Evolutionary conservation across 257 asterid genomes (phyloP).

Genomic region (Lavandula angustifolia): DNA sequence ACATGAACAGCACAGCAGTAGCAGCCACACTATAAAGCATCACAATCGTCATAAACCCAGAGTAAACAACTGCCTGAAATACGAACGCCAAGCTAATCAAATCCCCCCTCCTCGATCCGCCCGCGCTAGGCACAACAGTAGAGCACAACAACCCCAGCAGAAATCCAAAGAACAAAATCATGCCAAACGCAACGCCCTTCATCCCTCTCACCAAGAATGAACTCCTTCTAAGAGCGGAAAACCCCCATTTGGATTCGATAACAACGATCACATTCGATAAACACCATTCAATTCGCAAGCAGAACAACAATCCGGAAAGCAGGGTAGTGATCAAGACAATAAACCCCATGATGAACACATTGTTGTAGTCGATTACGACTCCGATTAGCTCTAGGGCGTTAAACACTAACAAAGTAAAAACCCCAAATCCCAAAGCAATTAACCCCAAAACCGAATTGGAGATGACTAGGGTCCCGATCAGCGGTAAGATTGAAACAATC

Average conservation of each 20-base stretch:
- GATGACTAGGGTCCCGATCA: slow-evolving; percentile 37
- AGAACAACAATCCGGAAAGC: slow-evolving; percentile 37
- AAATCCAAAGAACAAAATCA: slow-evolving; percentile 51
- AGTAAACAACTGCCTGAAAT: slow-evolving; percentile 59
- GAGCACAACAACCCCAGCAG: slow-evolving; percentile 48
- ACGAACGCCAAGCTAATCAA: slow-evolving; percentile 57
- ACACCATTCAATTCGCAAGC: slow-evolving; percentile 63
- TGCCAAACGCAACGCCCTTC: slow-evolving; percentile 57
- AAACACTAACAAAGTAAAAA: slow-evolving; percentile 34
- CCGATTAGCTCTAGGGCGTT: slow-evolving; percentile 42
- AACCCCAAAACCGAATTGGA: slow-evolving; percentile 33
- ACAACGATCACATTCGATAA: slow-evolving; percentile 64
- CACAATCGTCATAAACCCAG: slow-evolving; percentile 56
- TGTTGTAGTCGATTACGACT: slow-evolving; percentile 39
- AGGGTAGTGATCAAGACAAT: slow-evolving; percentile 27
- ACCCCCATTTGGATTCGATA: slow-evolving; percentile 84
- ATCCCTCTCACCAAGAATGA: slow-evolving; percentile 64
- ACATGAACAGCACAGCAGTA: slow-evolving; percentile 66
- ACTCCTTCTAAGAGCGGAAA: slow-evolving; percentile 60
- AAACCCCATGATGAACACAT: slow-evolving; percentile 35
- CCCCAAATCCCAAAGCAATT: slow-evolving; percentile 30
- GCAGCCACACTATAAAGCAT: slow-evolving; percentile 70
- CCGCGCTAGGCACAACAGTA: slow-evolving; percentile 40
- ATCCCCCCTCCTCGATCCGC: slow-evolving; percentile 36
- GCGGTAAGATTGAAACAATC: slow-evolving; percentile 47